Conservation (phyloP, 345 rosid species). For the Melaleuca quinquenervia region DNA sequence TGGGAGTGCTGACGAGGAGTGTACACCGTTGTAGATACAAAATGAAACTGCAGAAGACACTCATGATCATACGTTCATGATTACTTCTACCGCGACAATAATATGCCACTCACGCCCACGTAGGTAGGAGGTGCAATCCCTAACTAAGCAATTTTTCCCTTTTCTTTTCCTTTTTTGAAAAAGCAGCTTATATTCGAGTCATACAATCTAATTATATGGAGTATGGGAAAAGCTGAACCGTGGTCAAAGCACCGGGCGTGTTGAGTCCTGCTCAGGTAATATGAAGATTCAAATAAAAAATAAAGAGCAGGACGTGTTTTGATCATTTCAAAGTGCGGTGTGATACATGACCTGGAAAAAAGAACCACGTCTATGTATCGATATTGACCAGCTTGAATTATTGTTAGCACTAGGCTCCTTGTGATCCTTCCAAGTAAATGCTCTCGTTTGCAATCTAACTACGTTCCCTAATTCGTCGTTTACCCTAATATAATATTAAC, state of each 20-base stretch:
- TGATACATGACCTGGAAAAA: background rate
- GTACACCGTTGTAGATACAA: background rate
- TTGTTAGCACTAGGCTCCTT: background rate
- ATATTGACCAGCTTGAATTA: background rate
- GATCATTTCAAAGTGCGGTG: background rate
- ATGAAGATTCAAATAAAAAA: background rate
- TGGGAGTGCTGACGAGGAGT: background rate
- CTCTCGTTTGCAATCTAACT: background rate
- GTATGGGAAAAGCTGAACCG: background rate
- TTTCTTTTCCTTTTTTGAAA: background rate
- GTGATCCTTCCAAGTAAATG: background rate
- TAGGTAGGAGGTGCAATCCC: background rate
- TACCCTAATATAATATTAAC: background rate
- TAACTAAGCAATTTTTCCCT: background rate
- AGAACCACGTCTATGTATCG: background rate
- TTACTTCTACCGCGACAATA: background rate
- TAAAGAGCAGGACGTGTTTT: background rate
- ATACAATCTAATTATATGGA: background rate
- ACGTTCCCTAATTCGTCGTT: conserved; percentile 2
- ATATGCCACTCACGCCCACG: background rate
- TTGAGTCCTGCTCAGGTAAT: background rate
- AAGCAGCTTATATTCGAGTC: background rate
- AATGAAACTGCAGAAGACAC: background rate
- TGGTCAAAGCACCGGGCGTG: background rate
- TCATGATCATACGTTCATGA: background rate